Evolutionary conservation across 495 filamentous ascomycete genomes (phyloP).

Genomic region (Lasiosphaeria ovina): DNA sequence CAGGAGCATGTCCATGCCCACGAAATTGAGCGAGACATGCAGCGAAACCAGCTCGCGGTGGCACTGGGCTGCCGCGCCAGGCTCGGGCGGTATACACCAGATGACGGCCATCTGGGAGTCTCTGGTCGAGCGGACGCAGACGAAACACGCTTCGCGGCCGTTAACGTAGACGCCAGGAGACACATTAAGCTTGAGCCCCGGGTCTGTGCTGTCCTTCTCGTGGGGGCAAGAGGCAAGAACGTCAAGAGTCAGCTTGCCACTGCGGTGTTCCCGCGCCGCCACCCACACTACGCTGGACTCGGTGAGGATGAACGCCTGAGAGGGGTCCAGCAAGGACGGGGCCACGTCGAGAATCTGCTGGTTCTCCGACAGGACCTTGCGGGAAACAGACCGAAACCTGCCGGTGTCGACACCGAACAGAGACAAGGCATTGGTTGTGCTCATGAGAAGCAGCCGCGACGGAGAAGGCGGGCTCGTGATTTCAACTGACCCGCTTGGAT

Average conservation of each 20-base stretch:
- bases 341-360: constrained; percentile 55
- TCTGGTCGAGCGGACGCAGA: constrained; percentile 24
- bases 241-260: constrained; percentile 19
- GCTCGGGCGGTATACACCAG: constrained; percentile 28
- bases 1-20: constrained; percentile 24
- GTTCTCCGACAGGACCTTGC: constrained; percentile 12
- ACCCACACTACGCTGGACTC: constrained; percentile 41
- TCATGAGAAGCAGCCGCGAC: constrained; percentile 21
- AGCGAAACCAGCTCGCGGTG: constrained; percentile 24
- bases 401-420: constrained; percentile 19
- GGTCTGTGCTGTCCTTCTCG: constrained; percentile 40
- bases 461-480: not conserved
- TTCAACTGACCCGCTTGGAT: not conserved
- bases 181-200: constrained; percentile 36
- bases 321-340: constrained; percentile 42
- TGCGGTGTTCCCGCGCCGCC: constrained; percentile 8
- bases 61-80: constrained; percentile 19
- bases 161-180: constrained; percentile 23
- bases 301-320: constrained; percentile 58
- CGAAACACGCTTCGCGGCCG: constrained; percentile 24
- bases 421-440: constrained; percentile 16
- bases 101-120: constrained; percentile 24
- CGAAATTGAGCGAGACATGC: constrained; percentile 12
- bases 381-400: constrained; percentile 11
- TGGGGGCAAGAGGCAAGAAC: constrained; percentile 45